phyloP scores from a whole-genome alignment of 495 filamentous ascomycete genomes.

The Trichoderma parareesei region DNA sequence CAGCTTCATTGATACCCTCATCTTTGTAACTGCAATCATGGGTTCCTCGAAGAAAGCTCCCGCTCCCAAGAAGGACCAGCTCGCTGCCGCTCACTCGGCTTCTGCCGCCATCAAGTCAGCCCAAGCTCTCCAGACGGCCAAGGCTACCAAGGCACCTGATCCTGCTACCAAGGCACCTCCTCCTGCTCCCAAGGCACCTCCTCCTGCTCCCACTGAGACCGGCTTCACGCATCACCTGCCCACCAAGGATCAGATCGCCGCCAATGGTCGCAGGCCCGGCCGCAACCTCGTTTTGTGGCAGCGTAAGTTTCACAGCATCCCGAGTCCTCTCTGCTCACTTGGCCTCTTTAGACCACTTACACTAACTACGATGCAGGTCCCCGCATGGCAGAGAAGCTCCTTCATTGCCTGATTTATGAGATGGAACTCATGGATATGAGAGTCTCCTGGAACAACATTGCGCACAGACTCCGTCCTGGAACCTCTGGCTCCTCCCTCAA shows the following conservation, averaged over 20 bases:
- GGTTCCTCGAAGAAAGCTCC: not conserved
- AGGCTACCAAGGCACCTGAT: no score
- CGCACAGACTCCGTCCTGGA: conserved; percentile 27
- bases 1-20: not conserved
- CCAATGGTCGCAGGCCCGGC: conserved; percentile 19
- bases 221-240: conserved; percentile 4
- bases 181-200: not conserved
- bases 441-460: conserved; percentile 26
- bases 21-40: not conserved
- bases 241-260: not conserved
- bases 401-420: conserved; percentile 27
- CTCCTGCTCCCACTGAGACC: not conserved
- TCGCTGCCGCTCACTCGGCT: not conserved
- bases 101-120: not conserved
- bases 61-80: not conserved
- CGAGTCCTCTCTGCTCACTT: not conserved
- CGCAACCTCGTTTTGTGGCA: conserved; percentile 22
- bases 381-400: conserved; percentile 31
- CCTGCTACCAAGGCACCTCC: not conserved
- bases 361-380: conserved; percentile 21
- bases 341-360: not conserved
- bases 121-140: no score
- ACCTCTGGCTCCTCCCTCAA: conserved; percentile 20
- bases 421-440: conserved; percentile 17
- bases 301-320: conserved; percentile 7